Base-by-base conservation (phyloP, 805 yeast genomes). In the Ogataea methanolica region DNA sequence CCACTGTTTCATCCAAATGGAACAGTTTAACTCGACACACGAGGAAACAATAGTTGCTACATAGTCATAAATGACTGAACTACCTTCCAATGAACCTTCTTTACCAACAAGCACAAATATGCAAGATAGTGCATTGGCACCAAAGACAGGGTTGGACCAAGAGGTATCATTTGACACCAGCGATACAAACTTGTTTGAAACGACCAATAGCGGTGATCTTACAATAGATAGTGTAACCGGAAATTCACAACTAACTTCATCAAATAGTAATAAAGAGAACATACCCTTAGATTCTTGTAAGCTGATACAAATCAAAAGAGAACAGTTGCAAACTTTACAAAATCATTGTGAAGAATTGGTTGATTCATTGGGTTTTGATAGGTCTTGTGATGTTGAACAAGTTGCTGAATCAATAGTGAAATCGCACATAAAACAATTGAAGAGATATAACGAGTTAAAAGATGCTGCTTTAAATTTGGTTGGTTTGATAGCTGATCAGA, bases 361-460 rank as follows among this genome's bases (percentile, higher is more conserved):
- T 33, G 46, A 48, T 4, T 60, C 57, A 36, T 40, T 60, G 21
- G 54, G 37, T 26, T 37, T 44, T 15, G 42, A 51, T 14, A 51
- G 46, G 16, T 38, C 29, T 19, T 43, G 53, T 9, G 46, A 45
- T 9, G 45, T 59, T n/a, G 62, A 63, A 23, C 69, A 72, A 6
- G 31, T 1, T 46, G 76, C 82, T 1, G 74, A 72, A 37, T 63
- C 58, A 1, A 67, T 82, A 1, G 74, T 77, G n/a, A 68, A 71
- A 38, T 57, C 60, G 26, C 88, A 85, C 53, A 79, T 84, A 22
- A 58, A 61, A 26, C 70, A 71, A 44, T 62, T 84, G 36, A 79
- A 80, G 51, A 65, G 69, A 45, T 85, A 83, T 62, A 81, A 84
- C 56, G 88, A 82, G 50, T 63, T 85, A 22, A 75, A 78, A 55